These are phyloP conservation scores for Phialophora chinensis DNA, from an alignment of 2,329 filamentous ascomycete species.

Conservation along the genomic window DNA sequence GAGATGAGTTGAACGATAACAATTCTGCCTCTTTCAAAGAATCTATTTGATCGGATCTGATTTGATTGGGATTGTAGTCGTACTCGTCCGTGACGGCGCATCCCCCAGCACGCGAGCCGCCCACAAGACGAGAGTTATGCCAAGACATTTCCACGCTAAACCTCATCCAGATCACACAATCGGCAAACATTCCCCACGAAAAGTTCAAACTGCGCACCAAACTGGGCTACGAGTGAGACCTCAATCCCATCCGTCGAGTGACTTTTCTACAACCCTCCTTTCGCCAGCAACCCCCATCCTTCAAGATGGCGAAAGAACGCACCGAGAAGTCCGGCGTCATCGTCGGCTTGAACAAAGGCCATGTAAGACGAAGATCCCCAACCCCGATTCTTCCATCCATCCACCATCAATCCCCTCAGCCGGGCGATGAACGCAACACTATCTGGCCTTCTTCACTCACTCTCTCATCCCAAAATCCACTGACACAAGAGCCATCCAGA, in stretches of 20 bases:
- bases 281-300: conserved; percentile 32
- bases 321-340: conserved; percentile 55
- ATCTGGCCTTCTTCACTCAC: neutral
- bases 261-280: conserved; percentile 9
- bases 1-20: neutral
- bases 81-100: too few species aligned
- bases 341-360: conserved; percentile 69
- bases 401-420: neutral
- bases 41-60: neutral
- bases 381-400: neutral
- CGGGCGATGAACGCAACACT: neutral
- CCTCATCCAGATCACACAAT: conserved; percentile 26
- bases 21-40: neutral
- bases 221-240: conserved; percentile 1
- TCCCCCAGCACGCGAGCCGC: too few species aligned
- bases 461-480: neutral
- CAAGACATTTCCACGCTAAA: conserved; percentile 16
- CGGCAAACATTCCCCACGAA: conserved; percentile 27
- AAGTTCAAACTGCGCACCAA: conserved; percentile 21
- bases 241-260: conserved; percentile 14
- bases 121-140: conserved; percentile 3
- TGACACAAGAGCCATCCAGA: conserved; percentile 58
- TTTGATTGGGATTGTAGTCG: too few species aligned
- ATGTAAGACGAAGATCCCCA: conserved; percentile 50
- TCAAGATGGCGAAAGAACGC: conserved; percentile 59